Percentiles rank a stretch among this genome's conserved stretches.
These are phyloP conservation scores for Kurtzmaniella quercitrusa DNA, from an alignment of 1,139 yeast species.

Conservation along the genomic window DNA sequence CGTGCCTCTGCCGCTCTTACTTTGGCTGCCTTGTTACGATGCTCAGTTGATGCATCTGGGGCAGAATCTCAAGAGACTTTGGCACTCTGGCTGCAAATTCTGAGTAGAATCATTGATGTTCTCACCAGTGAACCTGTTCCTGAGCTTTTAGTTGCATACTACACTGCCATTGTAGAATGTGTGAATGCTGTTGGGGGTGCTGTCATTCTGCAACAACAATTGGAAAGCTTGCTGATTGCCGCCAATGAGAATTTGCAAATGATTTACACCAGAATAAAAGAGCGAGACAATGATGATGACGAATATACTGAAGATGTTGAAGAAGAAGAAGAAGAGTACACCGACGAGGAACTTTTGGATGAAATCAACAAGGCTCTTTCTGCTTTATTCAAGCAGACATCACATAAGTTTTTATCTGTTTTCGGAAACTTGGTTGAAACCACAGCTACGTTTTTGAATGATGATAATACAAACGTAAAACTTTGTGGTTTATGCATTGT, in stretches of 20 bases:
- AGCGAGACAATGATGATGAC: conserved; percentile 67
- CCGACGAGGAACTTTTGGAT: conserved; percentile 85
- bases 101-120: conserved; percentile 65
- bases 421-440: conserved; percentile 60
- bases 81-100: conserved; percentile 69
- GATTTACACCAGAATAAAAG: conserved; percentile 66
- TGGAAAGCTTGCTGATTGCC: conserved; percentile 56
- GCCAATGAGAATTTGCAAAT: conserved; percentile 62
- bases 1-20: conserved; percentile 85
- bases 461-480: conserved; percentile 63
- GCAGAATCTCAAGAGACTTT: conserved; percentile 52
- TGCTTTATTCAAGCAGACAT: conserved; percentile 66
- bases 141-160: conserved; percentile 76
- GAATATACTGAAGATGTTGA: conserved; percentile 52
- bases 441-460: conserved; percentile 52
- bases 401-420: conserved; percentile 56
- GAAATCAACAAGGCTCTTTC: conserved; percentile 78
- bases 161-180: conserved; percentile 67
- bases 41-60: conserved; percentile 65
- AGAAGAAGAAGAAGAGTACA: conserved; percentile 80
- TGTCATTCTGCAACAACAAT: conserved; percentile 54
- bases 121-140: conserved; percentile 77
- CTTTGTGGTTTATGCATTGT: conserved; percentile 79
- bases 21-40: conserved; percentile 70
- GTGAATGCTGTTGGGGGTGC: conserved; percentile 64